Conservation (phyloP, 2,329 filamentous ascomycete genomes). For the Paramyrothecium roridum region DNA sequence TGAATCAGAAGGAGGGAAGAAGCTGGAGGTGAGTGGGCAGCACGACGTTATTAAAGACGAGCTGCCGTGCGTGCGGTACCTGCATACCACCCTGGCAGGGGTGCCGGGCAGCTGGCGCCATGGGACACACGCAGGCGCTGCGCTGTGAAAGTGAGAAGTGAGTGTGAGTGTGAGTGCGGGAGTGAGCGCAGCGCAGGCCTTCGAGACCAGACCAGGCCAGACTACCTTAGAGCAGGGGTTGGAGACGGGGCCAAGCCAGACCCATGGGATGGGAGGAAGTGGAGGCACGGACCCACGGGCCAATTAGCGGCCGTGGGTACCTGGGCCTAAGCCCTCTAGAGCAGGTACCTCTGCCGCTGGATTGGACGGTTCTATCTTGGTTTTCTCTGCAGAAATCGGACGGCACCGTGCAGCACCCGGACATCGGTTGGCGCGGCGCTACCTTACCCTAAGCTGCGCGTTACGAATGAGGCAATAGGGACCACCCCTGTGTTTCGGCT, state of each 20-base stretch:
- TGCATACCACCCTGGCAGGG: neutral
- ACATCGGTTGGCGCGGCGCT: too few relatives aligned
- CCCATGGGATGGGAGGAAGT: neutral
- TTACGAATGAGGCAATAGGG: too few relatives aligned
- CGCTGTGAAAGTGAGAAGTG: neutral
- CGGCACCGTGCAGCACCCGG: too few relatives aligned
- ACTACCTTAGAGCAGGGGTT: neutral
- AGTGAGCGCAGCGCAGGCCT: too few relatives aligned
- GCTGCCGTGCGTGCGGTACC: neutral
- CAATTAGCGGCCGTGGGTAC: neutral
- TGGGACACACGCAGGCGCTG: neutral
- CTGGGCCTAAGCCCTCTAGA: neutral
- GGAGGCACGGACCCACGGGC: neutral
- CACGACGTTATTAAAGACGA: neutral
- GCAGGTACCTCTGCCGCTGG: neutral
- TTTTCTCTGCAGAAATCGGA: neutral
- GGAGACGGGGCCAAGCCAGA: neutral
- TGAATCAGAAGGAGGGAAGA: slow-evolving; percentile 3
- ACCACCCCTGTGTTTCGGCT: too few relatives aligned
- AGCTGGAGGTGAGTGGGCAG: neutral
- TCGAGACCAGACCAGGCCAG: neutral
- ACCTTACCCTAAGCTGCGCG: too few relatives aligned
- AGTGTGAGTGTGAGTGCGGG: too few relatives aligned
- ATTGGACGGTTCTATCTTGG: neutral
- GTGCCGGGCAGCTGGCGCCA: neutral